These are phyloP conservation scores for Sporothrix brunneoviolacea DNA, from an alignment of 2,329 filamentous ascomycete species.

Conservation along the genomic window DNA sequence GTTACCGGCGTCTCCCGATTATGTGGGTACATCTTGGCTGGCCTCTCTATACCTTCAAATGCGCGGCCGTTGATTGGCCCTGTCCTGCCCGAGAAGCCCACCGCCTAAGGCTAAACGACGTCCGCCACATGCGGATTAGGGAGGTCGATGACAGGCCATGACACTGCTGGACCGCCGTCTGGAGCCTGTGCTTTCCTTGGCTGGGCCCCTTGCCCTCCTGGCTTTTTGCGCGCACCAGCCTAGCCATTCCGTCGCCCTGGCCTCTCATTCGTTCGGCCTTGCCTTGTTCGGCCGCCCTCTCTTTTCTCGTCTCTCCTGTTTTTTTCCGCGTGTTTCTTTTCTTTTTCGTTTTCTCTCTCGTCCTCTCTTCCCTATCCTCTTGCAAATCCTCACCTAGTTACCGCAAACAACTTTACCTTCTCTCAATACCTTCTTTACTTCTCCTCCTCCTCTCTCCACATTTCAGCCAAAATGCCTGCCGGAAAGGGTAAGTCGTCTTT, in stretches of 20 bases:
- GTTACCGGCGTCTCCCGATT: slow-evolving; percentile 18
- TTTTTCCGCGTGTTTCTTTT: slow-evolving; percentile 6
- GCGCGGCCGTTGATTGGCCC: slow-evolving; percentile 15
- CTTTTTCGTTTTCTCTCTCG: not conserved
- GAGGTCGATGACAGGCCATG: too few relatives aligned
- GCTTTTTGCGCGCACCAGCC: not conserved
- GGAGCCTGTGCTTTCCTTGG: not conserved
- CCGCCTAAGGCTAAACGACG: not conserved
- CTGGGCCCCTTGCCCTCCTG: too few relatives aligned
- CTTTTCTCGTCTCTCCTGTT: not conserved
- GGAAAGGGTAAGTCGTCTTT: slow-evolving; percentile 34
- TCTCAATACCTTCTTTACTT: slow-evolving; percentile 11
- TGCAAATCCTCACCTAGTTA: not conserved
- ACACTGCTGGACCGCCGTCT: too few relatives aligned
- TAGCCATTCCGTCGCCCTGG: slow-evolving; percentile 2
- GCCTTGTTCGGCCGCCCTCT: not conserved
- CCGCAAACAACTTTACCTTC: not conserved
- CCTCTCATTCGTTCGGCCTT: slow-evolving; percentile 3
- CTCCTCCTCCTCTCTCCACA: not conserved
- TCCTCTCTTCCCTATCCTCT: not conserved
- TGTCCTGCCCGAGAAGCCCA: not conserved
- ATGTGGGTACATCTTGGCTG: slow-evolving; percentile 5
- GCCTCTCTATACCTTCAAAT: slow-evolving; percentile 13
- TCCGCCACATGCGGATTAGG: not conserved
- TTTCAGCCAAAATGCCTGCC: slow-evolving; percentile 35